Evolutionary conservation across 2,329 filamentous ascomycete genomes (phyloP).

Genomic region (Elsinoe australis): DNA sequence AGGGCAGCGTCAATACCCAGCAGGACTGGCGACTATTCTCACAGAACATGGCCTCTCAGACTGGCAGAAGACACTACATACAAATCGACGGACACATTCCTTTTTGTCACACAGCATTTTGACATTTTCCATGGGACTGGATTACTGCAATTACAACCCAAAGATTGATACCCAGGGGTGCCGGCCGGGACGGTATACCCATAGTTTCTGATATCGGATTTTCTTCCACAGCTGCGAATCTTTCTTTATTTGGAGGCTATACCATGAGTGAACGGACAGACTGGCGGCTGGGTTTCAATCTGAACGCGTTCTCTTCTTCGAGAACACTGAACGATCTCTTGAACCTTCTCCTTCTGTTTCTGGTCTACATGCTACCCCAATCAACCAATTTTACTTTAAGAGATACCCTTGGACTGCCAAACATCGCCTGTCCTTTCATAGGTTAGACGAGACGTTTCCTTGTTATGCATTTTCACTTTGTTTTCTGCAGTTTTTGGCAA

Average conservation of each 20-base stretch:
- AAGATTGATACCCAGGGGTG: slow-evolving; percentile 15
- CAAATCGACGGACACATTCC: slow-evolving; percentile 14
- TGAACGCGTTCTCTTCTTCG: neutral
- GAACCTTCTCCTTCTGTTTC: neutral
- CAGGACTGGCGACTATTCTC: too few relatives aligned
- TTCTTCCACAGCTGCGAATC: neutral
- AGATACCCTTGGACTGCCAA: slow-evolving; percentile 15
- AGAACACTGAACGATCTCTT: neutral
- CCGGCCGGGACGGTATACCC: slow-evolving; percentile 8
- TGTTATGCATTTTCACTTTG: slow-evolving; percentile 3
- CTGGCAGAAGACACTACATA: slow-evolving; percentile 4
- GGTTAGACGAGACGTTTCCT: neutral
- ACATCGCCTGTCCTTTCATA: slow-evolving; percentile 13
- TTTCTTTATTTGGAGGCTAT: too few relatives aligned
- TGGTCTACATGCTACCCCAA: slow-evolving; percentile 3
- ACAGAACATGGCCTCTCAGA: slow-evolving; percentile 11
- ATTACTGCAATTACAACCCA: slow-evolving; percentile 1
- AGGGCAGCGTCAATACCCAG: too few relatives aligned
- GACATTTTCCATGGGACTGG: neutral
- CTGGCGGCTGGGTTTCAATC: slow-evolving; percentile 4
- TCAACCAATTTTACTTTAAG: neutral
- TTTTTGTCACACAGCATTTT: slow-evolving; percentile 4
- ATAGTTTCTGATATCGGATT: slow-evolving; percentile 1
- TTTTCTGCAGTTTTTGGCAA: neutral
- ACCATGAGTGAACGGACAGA: too few relatives aligned